Evolutionary conservation across 1,139 yeast species (phyloP), one percentile per base, ranked within the genome.

Genomic region (Debaryomyces singareniensis): DNA sequence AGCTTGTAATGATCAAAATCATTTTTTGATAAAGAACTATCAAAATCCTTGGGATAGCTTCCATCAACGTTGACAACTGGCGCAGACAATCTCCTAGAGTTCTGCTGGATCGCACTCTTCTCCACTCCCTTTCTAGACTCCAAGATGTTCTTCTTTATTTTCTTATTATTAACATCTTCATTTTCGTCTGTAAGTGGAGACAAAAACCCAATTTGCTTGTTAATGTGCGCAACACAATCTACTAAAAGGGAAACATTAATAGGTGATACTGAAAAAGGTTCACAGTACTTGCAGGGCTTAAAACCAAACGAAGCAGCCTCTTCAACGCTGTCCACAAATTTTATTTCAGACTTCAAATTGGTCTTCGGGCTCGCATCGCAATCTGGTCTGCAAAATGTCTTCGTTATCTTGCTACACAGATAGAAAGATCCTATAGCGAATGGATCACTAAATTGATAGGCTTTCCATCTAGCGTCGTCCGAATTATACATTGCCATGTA

Each of bases 1-100:
- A 83, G 62, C 35, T 81, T 67, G 42, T 77, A 68, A 47, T 82
- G 91, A 45, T 81, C 87, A 29, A 72, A 59, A 49, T 77, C 82
- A 47, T 74, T 75, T 45, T 74, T 75, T 15, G 77, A 62, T 14
- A 66, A 51, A 3, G 52, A 42, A 26, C 47, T 38, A 24, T 47
- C 56, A 25, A 43, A 42, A 35, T 55, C 55, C 35, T 55, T 55
- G n/a, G 52, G 30, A 37, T 37, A 46, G 31, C 44, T 49, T 12
- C 53, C 53, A 21, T 47, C 48, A 33, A 39, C 45, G 29, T 43
- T 44, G 21, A 55, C 36, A 24, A 47, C 51, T 15, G 63, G 72
- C 31, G 51, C 50, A 27, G 49, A 52, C 30, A 37, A 49, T 33
- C 62, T 47, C 30, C 59, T 37, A 32, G 27, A 34, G 5, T 37